Base-by-base conservation (phyloP, 106 monocot species). In the Dendrobium huoshanense region DNA sequence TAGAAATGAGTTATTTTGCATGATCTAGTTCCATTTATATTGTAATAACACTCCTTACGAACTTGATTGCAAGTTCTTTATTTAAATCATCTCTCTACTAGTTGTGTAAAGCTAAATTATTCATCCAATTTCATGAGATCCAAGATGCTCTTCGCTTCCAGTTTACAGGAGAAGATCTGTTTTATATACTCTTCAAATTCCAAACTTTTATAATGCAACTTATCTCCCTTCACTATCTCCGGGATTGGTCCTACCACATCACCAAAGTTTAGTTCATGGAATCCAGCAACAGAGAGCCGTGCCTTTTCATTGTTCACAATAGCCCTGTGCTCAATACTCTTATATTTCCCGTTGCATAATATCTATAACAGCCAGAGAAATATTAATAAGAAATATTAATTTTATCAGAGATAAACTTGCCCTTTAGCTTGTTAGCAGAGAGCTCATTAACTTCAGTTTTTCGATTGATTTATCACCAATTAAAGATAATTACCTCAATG, bases 291-390 rank as follows among this genome's bases (percentile, higher is more conserved):
- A 0, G 87, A 85, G 4, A 91, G 41, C 0, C 89, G 80, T 37
- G 87, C 91, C 40, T 80, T 79, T 11, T 77, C 78, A 5, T 77
- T 15, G 79, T 85, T 88, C 70, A 91, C 70, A 0, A 87, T 33
- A 4, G 80, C 89, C 45, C 87, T 80, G 25, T 89, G 90, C 75
- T 90, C 88, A 18, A 90, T 75, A 80, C 90, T 90, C 54, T 79
- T 88, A 20, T 88, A 86, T 24, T 45, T 89, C 18, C 91, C 91
- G 41, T 89, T 91, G 77, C 75, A 85, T n/a, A 87, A n/a, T 42
- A 89, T 88, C 91, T 91, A 17, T 22, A 73, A 40, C 0, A 15
- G 37, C 16, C 8, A 68, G 8, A 67, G 7, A 31, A 68, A 29
- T 68, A 11, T 9, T 7, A 1, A 68, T 9, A n/a, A 65, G 20